phyloP scores from a whole-genome alignment of 1,139 yeast species.

The Lodderomyces pseudojiufengensis region DNA sequence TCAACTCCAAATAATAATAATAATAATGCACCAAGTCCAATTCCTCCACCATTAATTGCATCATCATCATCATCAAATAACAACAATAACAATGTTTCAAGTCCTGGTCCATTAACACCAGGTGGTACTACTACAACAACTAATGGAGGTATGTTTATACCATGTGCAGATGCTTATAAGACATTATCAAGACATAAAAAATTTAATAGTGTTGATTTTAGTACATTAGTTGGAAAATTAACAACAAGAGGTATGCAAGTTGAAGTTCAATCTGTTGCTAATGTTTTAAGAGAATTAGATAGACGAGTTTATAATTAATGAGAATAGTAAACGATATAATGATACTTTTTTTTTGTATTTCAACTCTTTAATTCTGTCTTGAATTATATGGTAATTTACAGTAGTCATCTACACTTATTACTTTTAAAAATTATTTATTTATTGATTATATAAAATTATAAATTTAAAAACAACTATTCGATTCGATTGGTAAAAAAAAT shows the following conservation, averaged over 20 bases:
- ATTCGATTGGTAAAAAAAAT: too few species aligned
- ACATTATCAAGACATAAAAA: conserved; percentile 78
- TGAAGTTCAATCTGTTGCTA: conserved; percentile 83
- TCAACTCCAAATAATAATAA: conserved; percentile 13
- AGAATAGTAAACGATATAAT: too few species aligned
- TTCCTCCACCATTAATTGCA: conserved; percentile 5
- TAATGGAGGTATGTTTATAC: conserved; percentile 52
- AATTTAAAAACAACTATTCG: too few species aligned
- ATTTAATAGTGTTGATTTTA: conserved; percentile 68
- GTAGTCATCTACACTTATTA: too few species aligned
- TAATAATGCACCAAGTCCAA: conserved; percentile 6
- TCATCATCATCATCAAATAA: conserved; percentile 1
- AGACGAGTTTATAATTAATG: conserved; percentile 52
- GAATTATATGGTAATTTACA: too few species aligned
- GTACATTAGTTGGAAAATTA: conserved; percentile 68
- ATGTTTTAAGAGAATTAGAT: conserved; percentile 75
- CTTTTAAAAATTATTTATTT: too few species aligned
- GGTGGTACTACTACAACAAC: conserved; percentile 8
- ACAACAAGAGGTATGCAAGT: conserved; percentile 85
- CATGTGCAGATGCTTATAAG: conserved; percentile 85
- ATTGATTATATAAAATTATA: too few species aligned
- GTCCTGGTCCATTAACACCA: conserved; percentile 6
- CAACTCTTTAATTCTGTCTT: too few species aligned
- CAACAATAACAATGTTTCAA: conserved; percentile 11
- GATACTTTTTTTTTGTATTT: too few species aligned